Percentiles rank a stretch among this genome's conserved stretches.
phyloP scores from a whole-genome alignment of 306 rosid species.

The Crotalaria pallida region DNA sequence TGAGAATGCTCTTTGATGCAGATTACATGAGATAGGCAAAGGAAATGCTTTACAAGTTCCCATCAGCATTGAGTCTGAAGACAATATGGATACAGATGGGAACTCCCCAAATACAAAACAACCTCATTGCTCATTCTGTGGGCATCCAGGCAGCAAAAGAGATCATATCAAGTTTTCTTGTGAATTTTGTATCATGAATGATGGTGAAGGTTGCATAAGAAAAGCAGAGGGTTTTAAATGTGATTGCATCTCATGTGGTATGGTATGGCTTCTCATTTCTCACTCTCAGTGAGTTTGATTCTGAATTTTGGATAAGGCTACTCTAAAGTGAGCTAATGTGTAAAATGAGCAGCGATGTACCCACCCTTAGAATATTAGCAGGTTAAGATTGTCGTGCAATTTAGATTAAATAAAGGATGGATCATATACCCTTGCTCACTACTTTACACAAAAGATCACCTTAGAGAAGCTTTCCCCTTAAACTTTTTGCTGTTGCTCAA shows the following conservation, averaged over 20 bases:
- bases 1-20: conserved; percentile 33
- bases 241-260: conserved; percentile 62
- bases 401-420: too few species aligned
- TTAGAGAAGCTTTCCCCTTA: too few species aligned
- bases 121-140: conserved; percentile 87
- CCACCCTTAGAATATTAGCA: too few species aligned
- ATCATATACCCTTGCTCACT: too few species aligned
- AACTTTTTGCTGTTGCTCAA: background rate
- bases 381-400: too few species aligned
- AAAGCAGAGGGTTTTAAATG: conserved; percentile 74
- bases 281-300: background rate
- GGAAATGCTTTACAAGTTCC: conserved; percentile 36
- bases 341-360: too few species aligned
- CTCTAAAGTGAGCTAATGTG: too few species aligned
- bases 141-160: conserved; percentile 83
- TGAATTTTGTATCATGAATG: conserved; percentile 41
- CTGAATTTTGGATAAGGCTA: background rate
- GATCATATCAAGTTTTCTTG: conserved; percentile 59
- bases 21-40: conserved; percentile 70
- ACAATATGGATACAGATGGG: conserved; percentile 31
- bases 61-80: conserved; percentile 25
- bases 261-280: conserved; percentile 34
- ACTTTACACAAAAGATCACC: too few species aligned
- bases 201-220: conserved; percentile 56
- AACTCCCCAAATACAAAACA: conserved; percentile 42